Conservation (phyloP, 2,329 filamentous ascomycete species). For the Claviceps pazoutovae region DNA sequence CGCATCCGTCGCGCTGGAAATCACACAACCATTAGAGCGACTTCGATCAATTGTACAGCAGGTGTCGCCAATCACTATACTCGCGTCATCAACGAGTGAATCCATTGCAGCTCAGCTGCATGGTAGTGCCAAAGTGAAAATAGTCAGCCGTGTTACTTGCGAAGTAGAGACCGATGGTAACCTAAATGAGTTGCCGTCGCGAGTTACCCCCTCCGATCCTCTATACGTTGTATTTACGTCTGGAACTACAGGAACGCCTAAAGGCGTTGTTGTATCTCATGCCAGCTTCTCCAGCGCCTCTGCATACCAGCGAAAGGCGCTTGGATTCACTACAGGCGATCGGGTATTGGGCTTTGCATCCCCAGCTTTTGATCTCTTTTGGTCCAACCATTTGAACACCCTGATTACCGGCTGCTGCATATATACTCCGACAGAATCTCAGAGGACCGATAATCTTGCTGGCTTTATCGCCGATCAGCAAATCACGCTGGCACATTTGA, state of each 20-base stretch:
- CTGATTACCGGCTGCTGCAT: constrained; percentile 4
- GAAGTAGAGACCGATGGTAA: no score
- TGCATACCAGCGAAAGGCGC: constrained; percentile 18
- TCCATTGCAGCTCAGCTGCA: not conserved
- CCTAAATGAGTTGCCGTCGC: not conserved
- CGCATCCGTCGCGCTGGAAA: constrained; percentile 32
- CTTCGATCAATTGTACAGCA: constrained; percentile 31
- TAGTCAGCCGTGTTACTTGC: not conserved
- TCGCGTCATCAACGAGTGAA: not conserved
- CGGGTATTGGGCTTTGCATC: constrained; percentile 18
- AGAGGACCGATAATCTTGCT: not conserved
- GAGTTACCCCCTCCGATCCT: not conserved
- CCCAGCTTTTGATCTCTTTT: constrained; percentile 5
- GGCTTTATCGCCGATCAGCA: not conserved
- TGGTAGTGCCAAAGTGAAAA: not conserved
- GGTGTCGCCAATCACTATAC: not conserved
- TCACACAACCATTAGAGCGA: constrained; percentile 30
- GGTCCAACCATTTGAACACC: constrained; percentile 1
- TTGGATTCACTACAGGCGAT: constrained; percentile 7
- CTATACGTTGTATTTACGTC: not conserved
- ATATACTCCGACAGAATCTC: constrained; percentile 5
- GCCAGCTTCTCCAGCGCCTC: not conserved
- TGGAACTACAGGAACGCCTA: not conserved
- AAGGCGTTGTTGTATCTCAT: not conserved
- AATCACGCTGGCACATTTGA: not conserved